Base-by-base conservation (phyloP, 176 grass and related monocot species). In the Ampelocalamus luodianensis region DNA sequence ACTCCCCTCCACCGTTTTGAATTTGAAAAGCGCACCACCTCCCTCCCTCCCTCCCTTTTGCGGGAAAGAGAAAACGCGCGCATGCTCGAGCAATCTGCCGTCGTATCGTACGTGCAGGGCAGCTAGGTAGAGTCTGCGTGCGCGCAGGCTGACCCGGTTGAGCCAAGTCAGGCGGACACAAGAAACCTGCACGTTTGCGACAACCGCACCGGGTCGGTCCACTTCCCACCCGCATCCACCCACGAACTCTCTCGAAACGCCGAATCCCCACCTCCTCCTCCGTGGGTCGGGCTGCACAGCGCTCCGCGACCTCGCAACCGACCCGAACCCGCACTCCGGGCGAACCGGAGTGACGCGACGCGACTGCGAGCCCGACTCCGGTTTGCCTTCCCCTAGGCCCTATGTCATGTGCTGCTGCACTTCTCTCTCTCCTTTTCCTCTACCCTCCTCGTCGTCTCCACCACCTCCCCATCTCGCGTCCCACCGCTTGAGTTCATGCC, bases 1-100 rank as follows among this genome's bases (percentile, higher is more conserved):
- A 17, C 81, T 74, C 88, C 72, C 88, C 29, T 86, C 78, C 88
- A 72, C 79, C 34, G 26, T 85, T 86, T 90, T 90, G 83, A 86
- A 90, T 86, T 90, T 86, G 83, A 86, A 90, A 86, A 56, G 15
- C 0, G 88, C 60, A 48, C 13, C 83, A 12, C 55, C 63, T 56
- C 75, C 79, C 65, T 70, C 53, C 63, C 37, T 29, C 29, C 29
- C 29, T 29, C 29, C 29, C 0, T 29, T 29, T 29, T 29, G 29
- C 29, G 29, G 29, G 29, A 29, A 29, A 29, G 1, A 29, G 29
- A 29, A 29, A 29, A 29, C 14, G 49, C 72, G 22, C 49, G 72
- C 71, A 0, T 11, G 5, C 60, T 65, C 71, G 44, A 74, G 36
- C 49, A 23, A 42, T 46, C 65, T 2, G 82, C 72, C 61, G 61